Base-by-base conservation (phyloP, 2,329 filamentous ascomycete genomes). In the Colletotrichum australisinense region DNA sequence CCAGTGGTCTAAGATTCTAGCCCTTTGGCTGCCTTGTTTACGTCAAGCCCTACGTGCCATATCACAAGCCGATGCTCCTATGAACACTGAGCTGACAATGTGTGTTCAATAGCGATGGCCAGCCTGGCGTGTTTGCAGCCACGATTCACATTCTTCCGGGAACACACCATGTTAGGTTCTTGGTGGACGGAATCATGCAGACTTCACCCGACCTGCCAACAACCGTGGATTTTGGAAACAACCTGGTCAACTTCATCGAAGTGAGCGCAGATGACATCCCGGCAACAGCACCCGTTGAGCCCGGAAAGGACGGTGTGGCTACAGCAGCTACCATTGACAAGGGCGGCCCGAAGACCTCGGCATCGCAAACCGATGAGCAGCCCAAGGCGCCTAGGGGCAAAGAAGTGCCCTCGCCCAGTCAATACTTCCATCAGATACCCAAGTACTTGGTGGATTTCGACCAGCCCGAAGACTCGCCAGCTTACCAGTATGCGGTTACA, bases 221-320 rank as follows among this genome's bases (percentile, higher is more conserved):
- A 0, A 97, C 97, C 1, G 97, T 99, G 72, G 97, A 99, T 82
- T 98, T 97, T 82, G 97, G 95, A 76, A 98, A 98, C 85, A 97
- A 98, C 80, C 88, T 99, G 22, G 96, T 99, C 83, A 99, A 99
- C 84, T 99, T 98, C 81, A 94, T 99, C 79, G 97, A 99, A 85
- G 94, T 98, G 75, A 94, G 90, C 78, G 91, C 94, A 46, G 93
- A 95, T 69, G 93, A 95, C 79, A 83, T 92, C 35, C 86, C 87
- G 12, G 78, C 77, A 28, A 76, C 78, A 42, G 77, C 81, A 26
- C 77, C 80, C 5, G 80, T 79, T 57, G 79, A 82, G 19, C 77
- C 79, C 16, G 77, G 82, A 55, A 79, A 83, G 19, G 49, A 71
- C 14, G 67, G 67, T 76, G 81, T 19, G 83, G 82, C 42, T 78